Conservation (phyloP, 73 alveolate genomes). For the Symbiodinium natans region DNA sequence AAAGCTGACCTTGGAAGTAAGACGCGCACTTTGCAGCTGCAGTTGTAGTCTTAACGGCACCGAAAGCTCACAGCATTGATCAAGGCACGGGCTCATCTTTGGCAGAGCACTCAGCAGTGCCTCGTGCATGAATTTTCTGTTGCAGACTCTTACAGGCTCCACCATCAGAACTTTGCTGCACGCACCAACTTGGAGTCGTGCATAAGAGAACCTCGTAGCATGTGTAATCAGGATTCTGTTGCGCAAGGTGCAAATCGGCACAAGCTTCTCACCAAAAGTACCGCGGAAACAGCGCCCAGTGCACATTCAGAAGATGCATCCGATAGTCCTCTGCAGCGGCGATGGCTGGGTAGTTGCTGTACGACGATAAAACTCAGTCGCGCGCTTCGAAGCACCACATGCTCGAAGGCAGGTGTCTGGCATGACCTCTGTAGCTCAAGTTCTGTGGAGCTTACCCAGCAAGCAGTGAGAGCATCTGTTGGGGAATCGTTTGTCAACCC, state of each 20-base stretch:
- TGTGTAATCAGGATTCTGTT: neutral
- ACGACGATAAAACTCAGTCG: neutral
- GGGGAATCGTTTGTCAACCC: too few relatives aligned
- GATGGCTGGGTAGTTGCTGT: neutral
- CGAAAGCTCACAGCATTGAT: too few relatives aligned
- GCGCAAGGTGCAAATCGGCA: neutral
- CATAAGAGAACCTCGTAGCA: neutral
- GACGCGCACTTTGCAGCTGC: too few relatives aligned
- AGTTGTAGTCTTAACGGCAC: too few relatives aligned
- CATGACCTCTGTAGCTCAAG: neutral
- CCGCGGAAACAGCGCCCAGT: constrained; percentile 62
- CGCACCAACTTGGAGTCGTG: neutral
- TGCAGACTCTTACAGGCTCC: neutral
- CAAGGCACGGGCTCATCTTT: neutral
- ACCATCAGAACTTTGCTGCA: neutral
- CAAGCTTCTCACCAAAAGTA: constrained; percentile 31
- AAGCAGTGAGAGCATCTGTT: too few relatives aligned
- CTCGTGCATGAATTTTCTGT: neutral
- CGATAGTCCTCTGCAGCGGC: neutral
- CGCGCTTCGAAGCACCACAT: constrained; percentile 18
- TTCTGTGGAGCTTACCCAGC: neutral
- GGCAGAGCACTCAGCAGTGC: neutral
- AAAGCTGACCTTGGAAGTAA: neutral
- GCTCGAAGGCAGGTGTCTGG: neutral
- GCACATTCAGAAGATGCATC: constrained; percentile 78